Evolutionary conservation across 768 basidiomycete genomes (phyloP), one percentile per base, ranked within the genome.

Genomic region (Glaciozyma martinii): DNA sequence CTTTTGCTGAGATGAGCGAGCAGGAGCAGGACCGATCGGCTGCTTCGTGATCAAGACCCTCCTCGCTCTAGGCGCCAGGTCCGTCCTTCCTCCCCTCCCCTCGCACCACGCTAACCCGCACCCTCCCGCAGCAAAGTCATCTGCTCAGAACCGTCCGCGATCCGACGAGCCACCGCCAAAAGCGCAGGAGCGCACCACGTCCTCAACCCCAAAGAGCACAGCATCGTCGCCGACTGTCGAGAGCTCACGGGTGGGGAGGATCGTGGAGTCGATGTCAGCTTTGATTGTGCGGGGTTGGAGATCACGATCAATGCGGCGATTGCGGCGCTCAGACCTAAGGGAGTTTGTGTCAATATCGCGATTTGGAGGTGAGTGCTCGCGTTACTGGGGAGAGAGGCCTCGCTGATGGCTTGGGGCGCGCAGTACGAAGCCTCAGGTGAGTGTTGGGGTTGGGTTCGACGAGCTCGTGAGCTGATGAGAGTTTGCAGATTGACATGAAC

Each of bases 201-300:
- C 8, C 68, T 79, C 67, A 47, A 43, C 57, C 55, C 55, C 12
- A n/a, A 9, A 5, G 42, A 67, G 12, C 54, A 61, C 3, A 74
- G 78, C 65, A 61, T 79, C 33, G 70, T 74, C 6, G 63, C 71
- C 0, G 73, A 71, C 1, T 74, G 76, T 9, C 56, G 74, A 27
- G 65, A 74, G 33, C 73, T 74, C 1, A 80, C 75, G 19, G 54
- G 54, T 12, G 49, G 54, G 9, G 19, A 47, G 8, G 74, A 74
- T 18, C 49, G 68, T 5, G 81, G 81, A 30, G 80, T 79, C 15
- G 79, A 81, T 63, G 74, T 81, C 53, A 79, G 76, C 6, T 81
- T 81, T 67, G 82, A 82, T 53, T 80, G 80, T 23, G 80, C 80
- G 5, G 81, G 81, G 1, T 67, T 77, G 3, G 79, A 80, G 66